Evolutionary conservation across 257 asterid genomes (phyloP).

Genomic region (Forsythia suspensa): DNA sequence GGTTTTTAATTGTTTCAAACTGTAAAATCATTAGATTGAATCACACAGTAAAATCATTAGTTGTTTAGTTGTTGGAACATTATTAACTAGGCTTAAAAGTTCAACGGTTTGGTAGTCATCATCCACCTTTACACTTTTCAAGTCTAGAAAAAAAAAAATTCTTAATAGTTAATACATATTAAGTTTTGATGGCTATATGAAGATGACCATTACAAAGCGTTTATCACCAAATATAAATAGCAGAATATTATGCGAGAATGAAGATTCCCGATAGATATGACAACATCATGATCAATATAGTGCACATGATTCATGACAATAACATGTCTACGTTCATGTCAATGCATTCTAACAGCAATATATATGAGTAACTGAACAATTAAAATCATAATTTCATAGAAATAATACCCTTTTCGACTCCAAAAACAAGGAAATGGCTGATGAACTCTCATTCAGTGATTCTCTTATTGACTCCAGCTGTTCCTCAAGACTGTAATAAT

Average conservation of each 20-base stretch:
- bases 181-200: background rate
- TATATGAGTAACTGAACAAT: background rate
- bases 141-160: too few relatives aligned
- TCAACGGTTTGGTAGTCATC: background rate
- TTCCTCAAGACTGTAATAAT: conserved; percentile 75
- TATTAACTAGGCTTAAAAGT: background rate
- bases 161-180: too few relatives aligned
- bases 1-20: background rate
- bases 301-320: background rate
- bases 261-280: background rate
- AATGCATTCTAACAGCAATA: background rate
- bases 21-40: background rate
- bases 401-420: conserved; percentile 71
- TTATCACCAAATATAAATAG: background rate
- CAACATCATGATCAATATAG: background rate
- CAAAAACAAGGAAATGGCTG: conserved; percentile 54
- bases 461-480: conserved; percentile 81
- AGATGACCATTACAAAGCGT: background rate
- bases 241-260: background rate
- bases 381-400: background rate
- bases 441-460: conserved; percentile 61
- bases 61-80: background rate
- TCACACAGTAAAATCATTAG: background rate
- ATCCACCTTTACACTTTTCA: too few relatives aligned
- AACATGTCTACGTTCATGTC: background rate